These are phyloP conservation scores for Stygiomarasmius scandens DNA, from an alignment of 1,284 basidiomycete species.

Conservation along the genomic window DNA sequence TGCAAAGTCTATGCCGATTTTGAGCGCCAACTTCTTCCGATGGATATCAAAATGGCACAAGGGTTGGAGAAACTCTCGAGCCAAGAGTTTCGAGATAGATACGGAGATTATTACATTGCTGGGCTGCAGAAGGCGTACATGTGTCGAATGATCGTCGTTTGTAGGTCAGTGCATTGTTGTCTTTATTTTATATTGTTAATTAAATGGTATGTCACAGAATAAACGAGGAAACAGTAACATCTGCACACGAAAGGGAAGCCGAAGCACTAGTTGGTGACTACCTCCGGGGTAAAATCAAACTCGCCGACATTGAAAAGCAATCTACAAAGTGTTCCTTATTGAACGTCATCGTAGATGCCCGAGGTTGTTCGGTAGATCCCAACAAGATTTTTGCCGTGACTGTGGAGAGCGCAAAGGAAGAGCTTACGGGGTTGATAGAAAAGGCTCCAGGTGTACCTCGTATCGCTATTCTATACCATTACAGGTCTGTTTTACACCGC, in stretches of 20 bases:
- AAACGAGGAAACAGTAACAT: constrained; percentile 16
- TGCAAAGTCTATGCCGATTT: constrained; percentile 19
- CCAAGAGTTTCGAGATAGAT: constrained; percentile 17
- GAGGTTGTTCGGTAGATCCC: constrained; percentile 19
- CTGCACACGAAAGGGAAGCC: constrained; percentile 16
- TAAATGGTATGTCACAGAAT: constrained; percentile 10
- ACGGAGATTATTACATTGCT: constrained; percentile 25
- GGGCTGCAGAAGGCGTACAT: constrained; percentile 19
- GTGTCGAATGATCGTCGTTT: constrained; percentile 22
- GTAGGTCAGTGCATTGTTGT: constrained; percentile 18
- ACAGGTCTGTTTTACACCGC: constrained; percentile 15
- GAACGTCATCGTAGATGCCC: constrained; percentile 22
- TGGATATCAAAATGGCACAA: constrained; percentile 13
- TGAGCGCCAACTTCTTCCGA: constrained; percentile 15
- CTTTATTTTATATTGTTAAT: background rate
- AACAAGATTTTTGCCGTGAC: constrained; percentile 13
- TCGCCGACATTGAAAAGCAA: constrained; percentile 12
- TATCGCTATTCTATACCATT: constrained; percentile 20
- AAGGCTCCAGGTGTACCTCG: constrained; percentile 19
- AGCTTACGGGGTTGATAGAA: constrained; percentile 15
- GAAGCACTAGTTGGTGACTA: constrained; percentile 16
- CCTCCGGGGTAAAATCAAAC: constrained; percentile 17
- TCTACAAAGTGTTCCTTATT: constrained; percentile 15
- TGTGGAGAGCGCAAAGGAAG: constrained; percentile 15
- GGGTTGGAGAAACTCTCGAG: constrained; percentile 16